phyloP scores from a whole-genome alignment of 2,329 filamentous ascomycete species.

The Aspergillus calidoustus region DNA sequence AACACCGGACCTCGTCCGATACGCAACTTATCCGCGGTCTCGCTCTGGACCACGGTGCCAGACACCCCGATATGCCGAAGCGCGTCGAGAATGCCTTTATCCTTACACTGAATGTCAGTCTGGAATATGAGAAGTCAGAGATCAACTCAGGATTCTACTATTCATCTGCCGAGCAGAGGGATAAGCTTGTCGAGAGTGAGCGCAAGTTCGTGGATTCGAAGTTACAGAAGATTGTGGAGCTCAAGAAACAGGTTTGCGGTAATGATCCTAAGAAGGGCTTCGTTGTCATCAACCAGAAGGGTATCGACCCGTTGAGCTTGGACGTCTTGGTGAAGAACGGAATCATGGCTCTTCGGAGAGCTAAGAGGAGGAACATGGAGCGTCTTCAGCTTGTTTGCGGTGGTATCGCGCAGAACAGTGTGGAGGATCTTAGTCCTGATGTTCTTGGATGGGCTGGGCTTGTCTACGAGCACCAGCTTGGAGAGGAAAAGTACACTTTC shows the following conservation, averaged over 20 bases:
- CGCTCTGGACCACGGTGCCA: slow-evolving; percentile 90
- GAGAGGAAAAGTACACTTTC: slow-evolving; percentile 99
- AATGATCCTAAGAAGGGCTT: slow-evolving; percentile 93
- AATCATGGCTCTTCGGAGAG: slow-evolving; percentile 89
- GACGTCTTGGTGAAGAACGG: slow-evolving; percentile 98
- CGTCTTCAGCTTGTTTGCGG: slow-evolving; percentile 93
- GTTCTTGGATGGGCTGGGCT: slow-evolving; percentile 93
- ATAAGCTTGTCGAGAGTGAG: slow-evolving; percentile 98
- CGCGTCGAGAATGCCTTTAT: slow-evolving; percentile 94
- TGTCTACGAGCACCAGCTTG: slow-evolving; percentile 95
- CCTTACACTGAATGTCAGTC: slow-evolving; percentile 90
- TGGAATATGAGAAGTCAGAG: slow-evolving; percentile 99
- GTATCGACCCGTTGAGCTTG: slow-evolving; percentile 93
- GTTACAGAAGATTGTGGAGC: slow-evolving; percentile 93
- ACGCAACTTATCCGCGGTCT: slow-evolving; percentile 94
- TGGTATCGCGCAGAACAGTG: slow-evolving; percentile 90
- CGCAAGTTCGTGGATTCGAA: slow-evolving; percentile 95
- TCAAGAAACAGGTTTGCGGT: slow-evolving; percentile 97
- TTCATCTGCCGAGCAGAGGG: slow-evolving; percentile 92
- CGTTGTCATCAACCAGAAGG: slow-evolving; percentile 98
- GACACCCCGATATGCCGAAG: slow-evolving; percentile 98
- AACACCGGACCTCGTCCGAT: slow-evolving; percentile 93
- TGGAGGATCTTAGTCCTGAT: slow-evolving; percentile 87
- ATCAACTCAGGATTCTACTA: slow-evolving; percentile 99
- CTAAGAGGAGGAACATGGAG: slow-evolving; percentile 99